Conservation (phyloP, 2,329 filamentous ascomycete species). For the Venturia pyrina region DNA sequence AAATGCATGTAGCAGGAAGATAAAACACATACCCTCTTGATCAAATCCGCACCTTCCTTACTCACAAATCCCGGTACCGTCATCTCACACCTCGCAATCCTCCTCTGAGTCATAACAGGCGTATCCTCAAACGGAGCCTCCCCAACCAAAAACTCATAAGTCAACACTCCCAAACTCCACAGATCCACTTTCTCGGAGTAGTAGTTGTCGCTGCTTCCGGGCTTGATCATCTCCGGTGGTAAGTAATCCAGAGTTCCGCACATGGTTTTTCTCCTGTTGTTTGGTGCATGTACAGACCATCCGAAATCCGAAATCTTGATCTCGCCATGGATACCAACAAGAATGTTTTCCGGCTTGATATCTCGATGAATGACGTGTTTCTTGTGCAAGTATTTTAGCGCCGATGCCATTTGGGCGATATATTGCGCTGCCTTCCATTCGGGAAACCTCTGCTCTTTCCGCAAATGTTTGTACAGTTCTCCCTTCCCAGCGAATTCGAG, state of each 20-base stretch:
- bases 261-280: slow-evolving; percentile 87
- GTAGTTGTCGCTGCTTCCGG: slow-evolving; percentile 69
- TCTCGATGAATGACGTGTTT: slow-evolving; percentile 97
- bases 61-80: slow-evolving; percentile 84
- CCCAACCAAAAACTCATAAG: slow-evolving; percentile 91
- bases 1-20: too few relatives aligned
- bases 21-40: slow-evolving; percentile 61
- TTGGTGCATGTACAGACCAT: slow-evolving; percentile 96
- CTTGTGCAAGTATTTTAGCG: slow-evolving; percentile 81
- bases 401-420: slow-evolving; percentile 83
- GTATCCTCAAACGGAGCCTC: slow-evolving; percentile 97
- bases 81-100: slow-evolving; percentile 87
- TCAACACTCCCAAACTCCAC: slow-evolving; percentile 91
- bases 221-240: slow-evolving; percentile 93
- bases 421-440: slow-evolving; percentile 83
- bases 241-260: slow-evolving; percentile 97
- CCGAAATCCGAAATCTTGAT: slow-evolving; percentile 98
- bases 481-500: slow-evolving; percentile 79
- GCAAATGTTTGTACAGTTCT: slow-evolving; percentile 79
- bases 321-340: slow-evolving; percentile 92
- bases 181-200: slow-evolving; percentile 95
- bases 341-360: slow-evolving; percentile 96
- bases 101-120: slow-evolving; percentile 82
- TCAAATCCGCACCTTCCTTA: slow-evolving; percentile 80
- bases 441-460: slow-evolving; percentile 67